Evolutionary conservation across 768 basidiomycete genomes (phyloP).

Genomic region (Mycena floridula): DNA sequence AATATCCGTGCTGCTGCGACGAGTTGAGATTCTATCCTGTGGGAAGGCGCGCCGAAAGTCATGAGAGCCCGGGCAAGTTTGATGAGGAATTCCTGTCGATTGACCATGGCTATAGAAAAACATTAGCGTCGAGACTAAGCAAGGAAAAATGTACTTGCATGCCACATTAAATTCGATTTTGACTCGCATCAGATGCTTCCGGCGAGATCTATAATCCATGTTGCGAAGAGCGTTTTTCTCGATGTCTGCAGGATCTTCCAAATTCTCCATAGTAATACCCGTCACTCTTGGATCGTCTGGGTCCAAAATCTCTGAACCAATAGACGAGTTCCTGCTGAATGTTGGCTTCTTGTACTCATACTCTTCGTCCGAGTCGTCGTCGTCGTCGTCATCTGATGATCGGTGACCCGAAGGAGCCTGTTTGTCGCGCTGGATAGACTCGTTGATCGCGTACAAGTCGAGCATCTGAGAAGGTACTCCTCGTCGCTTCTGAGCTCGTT

Average conservation of each 20-base stretch:
- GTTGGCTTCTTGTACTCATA: slow-evolving; percentile 18
- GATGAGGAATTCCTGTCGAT: slow-evolving; percentile 81
- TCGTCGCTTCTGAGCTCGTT: slow-evolving; percentile 31
- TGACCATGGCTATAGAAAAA: slow-evolving; percentile 55
- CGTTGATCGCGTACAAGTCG: slow-evolving; percentile 41
- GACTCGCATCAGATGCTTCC: slow-evolving; percentile 58
- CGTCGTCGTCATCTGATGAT: slow-evolving; percentile 7
- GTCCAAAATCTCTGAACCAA: slow-evolving; percentile 52
- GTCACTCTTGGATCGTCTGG: slow-evolving; percentile 70
- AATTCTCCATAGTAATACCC: slow-evolving; percentile 40
- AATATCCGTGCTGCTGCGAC: slow-evolving; percentile 84
- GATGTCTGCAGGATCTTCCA: slow-evolving; percentile 56
- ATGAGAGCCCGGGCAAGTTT: slow-evolving; percentile 83
- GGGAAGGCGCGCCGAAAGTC: slow-evolving; percentile 89
- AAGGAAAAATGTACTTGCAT: slow-evolving; percentile 32
- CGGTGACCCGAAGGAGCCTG: slow-evolving; percentile 8
- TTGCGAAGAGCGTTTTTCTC: slow-evolving; percentile 54
- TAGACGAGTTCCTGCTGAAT: slow-evolving; percentile 33
- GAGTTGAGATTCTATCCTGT: slow-evolving; percentile 90
- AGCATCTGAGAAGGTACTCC: slow-evolving; percentile 47
- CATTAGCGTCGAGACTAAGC: slow-evolving; percentile 1
- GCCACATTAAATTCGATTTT: slow-evolving; percentile 73
- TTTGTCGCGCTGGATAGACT: slow-evolving; percentile 12
- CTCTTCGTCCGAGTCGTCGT: slow-evolving; percentile 13
- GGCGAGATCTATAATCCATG: slow-evolving; percentile 63